Percentiles rank a stretch among this genome's conserved stretches.
These are phyloP conservation scores for Pythium pyrilobum DNA, from an alignment of 352 stramenopile species.

Conservation along the genomic window DNA sequence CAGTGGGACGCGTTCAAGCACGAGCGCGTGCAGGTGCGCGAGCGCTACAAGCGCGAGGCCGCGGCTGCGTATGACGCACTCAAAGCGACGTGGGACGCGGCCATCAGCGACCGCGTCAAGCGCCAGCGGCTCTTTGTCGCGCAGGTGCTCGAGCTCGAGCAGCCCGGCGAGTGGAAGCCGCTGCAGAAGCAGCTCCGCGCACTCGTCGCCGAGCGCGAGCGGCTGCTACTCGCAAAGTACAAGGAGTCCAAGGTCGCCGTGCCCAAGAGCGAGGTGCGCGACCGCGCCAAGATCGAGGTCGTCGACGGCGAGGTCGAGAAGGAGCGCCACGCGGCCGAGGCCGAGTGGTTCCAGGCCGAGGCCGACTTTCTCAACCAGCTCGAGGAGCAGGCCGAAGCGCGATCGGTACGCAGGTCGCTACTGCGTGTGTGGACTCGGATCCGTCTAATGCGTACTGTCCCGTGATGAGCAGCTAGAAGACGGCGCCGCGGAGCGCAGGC, in stretches of 20 bases:
- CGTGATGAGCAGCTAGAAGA: constrained; percentile 27
- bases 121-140: constrained; percentile 29
- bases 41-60: constrained; percentile 34
- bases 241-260: constrained; percentile 40
- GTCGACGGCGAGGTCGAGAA: constrained; percentile 39
- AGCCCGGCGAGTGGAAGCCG: constrained; percentile 43
- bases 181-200: constrained; percentile 35
- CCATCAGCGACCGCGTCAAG: constrained; percentile 24
- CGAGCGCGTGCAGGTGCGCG: constrained; percentile 29
- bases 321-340: constrained; percentile 33
- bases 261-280: constrained; percentile 35
- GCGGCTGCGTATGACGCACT: constrained; percentile 31
- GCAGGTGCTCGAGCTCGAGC: constrained; percentile 47
- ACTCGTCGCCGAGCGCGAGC: constrained; percentile 27
- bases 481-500: constrained; percentile 28
- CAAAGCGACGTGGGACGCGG: constrained; percentile 37
- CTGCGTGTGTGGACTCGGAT: too few relatives aligned
- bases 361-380: constrained; percentile 47
- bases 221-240: constrained; percentile 36
- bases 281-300: constrained; percentile 53
- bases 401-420: too few relatives aligned
- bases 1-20: constrained; percentile 56
- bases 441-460: too few relatives aligned
- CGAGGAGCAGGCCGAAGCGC: constrained; percentile 37
- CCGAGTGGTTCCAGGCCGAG: constrained; percentile 48